phyloP scores from a whole-genome alignment of 495 filamentous ascomycete species.

The Xylaria sp. region DNA sequence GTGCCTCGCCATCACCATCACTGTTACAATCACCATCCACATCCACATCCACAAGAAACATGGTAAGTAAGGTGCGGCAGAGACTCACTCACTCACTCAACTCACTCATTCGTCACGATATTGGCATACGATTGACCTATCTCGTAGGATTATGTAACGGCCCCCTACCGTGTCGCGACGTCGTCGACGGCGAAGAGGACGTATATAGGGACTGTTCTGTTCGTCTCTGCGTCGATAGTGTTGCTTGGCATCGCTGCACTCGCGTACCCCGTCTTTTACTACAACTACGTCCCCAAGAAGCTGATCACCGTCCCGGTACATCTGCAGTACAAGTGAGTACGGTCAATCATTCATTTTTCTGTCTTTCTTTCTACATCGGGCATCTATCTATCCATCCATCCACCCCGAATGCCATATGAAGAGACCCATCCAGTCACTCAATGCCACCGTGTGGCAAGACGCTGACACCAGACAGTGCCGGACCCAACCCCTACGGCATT shows the following conservation, averaged over 20 bases:
- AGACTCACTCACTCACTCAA: not conserved
- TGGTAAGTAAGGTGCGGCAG: conserved; percentile 2
- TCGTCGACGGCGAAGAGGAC: conserved; percentile 72
- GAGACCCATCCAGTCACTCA: not conserved
- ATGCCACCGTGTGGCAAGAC: not conserved
- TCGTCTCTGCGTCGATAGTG: conserved; percentile 61
- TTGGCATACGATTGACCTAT: not conserved
- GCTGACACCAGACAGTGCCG: conserved; percentile 25
- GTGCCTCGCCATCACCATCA: not conserved
- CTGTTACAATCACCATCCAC: no score
- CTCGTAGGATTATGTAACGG: conserved; percentile 34
- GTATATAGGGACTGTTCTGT: conserved; percentile 74
- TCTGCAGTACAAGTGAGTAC: conserved; percentile 77
- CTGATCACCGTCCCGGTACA: conserved; percentile 69
- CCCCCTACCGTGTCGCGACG: conserved; percentile 59
- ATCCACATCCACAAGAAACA: not conserved
- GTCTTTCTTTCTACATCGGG: not conserved
- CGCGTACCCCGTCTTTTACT: conserved; percentile 81
- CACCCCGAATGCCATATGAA: not conserved
- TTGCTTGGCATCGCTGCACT: conserved; percentile 69
- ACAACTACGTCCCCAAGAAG: conserved; percentile 78
- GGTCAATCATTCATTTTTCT: not conserved
- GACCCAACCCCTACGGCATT: conserved; percentile 60
- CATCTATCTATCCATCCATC: not conserved
- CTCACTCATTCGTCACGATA: not conserved